Conservation (phyloP, 1,284 basidiomycete genomes). For the Albatrellus sp. region DNA sequence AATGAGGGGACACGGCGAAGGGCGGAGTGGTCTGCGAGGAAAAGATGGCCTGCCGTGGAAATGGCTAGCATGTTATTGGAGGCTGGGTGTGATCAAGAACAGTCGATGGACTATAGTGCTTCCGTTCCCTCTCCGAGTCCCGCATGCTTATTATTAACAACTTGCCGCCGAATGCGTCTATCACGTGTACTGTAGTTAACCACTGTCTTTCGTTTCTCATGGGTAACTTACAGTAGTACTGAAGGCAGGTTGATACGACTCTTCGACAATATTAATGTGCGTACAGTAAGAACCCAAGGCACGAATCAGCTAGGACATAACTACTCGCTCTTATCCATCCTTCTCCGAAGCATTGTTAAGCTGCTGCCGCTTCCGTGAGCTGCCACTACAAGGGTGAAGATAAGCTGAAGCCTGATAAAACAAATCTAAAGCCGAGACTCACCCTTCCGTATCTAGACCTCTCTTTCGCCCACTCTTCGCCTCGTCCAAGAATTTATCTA, state of each 20-base stretch:
- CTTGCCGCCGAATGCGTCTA: conserved; percentile 60
- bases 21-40: conserved; percentile 29
- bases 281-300: neutral
- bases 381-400: neutral
- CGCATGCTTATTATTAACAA: no score
- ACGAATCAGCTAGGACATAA: no score
- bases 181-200: conserved; percentile 33
- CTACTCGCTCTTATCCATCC: neutral
- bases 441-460: conserved; percentile 68
- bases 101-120: no score
- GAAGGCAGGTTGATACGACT: no score
- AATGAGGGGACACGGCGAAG: conserved; percentile 30
- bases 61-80: conserved; percentile 31
- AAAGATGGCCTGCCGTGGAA: conserved; percentile 28
- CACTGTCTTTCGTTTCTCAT: no score
- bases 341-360: neutral
- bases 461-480: conserved; percentile 91
- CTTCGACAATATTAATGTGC: conserved; percentile 11
- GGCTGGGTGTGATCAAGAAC: no score
- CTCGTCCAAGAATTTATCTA: conserved; percentile 95
- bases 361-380: conserved; percentile 1
- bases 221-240: no score
- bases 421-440: conserved; percentile 21
- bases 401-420: neutral
- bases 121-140: no score